Conservation (phyloP, 1,284 basidiomycete genomes). For the Microbotryum saponariae region DNA sequence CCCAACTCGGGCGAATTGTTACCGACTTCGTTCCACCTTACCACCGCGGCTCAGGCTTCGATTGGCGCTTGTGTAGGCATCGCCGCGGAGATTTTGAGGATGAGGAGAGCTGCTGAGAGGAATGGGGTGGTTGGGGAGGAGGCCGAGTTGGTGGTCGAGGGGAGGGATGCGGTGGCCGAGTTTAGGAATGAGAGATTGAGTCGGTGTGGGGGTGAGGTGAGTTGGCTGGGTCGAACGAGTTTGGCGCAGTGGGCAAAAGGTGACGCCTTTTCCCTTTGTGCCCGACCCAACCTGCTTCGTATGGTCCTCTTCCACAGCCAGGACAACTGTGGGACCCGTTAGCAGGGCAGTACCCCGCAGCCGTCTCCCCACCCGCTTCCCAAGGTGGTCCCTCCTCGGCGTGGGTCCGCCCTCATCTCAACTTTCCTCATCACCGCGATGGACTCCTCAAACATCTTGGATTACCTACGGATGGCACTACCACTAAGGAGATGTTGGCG, state of each 20-base stretch:
- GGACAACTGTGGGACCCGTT: conserved; percentile 49
- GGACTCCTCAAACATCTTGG: too few relatives aligned
- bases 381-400: not conserved
- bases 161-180: conserved; percentile 53
- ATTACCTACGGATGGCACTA: too few relatives aligned
- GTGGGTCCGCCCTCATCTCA: not conserved
- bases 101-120: not conserved
- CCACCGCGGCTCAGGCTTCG: conserved; percentile 48
- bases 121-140: not conserved
- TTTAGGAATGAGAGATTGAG: conserved; percentile 47
- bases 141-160: conserved; percentile 47
- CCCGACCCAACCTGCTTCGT: too few relatives aligned
- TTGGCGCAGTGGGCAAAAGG: conserved; percentile 50
- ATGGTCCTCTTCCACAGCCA: not conserved
- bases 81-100: conserved; percentile 6
- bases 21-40: conserved; percentile 51
- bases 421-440: too few relatives aligned
- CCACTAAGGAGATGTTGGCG: too few relatives aligned
- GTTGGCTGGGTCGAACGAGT: not conserved
- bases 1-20: conserved; percentile 26
- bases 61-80: conserved; percentile 28
- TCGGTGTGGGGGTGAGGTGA: not conserved
- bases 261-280: conserved; percentile 34
- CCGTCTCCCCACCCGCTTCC: conserved; percentile 33
- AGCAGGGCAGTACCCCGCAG: conserved; percentile 53